A percentile compares a stretch with the other conserved stretches of the same genome.
Conservation (phyloP, 2,329 filamentous ascomycete species). For the Talaromyces amestolkiae region DNA sequence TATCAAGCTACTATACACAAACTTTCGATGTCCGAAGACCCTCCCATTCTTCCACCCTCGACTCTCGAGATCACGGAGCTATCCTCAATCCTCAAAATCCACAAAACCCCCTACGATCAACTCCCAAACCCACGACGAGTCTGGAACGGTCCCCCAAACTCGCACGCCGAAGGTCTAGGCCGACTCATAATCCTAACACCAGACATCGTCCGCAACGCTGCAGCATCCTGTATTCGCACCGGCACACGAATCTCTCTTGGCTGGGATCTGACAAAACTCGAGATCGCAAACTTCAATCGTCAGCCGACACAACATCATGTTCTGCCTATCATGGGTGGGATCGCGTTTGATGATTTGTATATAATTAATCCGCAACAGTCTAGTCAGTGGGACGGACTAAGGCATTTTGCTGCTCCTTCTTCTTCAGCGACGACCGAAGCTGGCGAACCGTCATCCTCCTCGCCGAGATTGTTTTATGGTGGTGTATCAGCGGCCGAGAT, state of each 20-base stretch:
- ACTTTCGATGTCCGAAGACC: background rate
- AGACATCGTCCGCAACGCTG: slow-evolving; percentile 50
- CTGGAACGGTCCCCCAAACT: slow-evolving; percentile 48
- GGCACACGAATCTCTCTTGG: slow-evolving; percentile 53
- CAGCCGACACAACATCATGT: slow-evolving; percentile 53
- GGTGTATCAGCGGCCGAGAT: slow-evolving; percentile 50
- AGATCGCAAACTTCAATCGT: slow-evolving; percentile 55
- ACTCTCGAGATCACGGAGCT: background rate
- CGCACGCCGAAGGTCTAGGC: slow-evolving; percentile 53
- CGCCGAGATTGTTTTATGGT: slow-evolving; percentile 48
- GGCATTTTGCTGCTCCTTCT: slow-evolving; percentile 48
- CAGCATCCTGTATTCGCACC: slow-evolving; percentile 51
- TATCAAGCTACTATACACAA: background rate
- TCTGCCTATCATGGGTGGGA: slow-evolving; percentile 47
- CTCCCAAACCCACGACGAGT: slow-evolving; percentile 51
- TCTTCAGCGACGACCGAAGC: slow-evolving; percentile 23
- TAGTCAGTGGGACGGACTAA: slow-evolving; percentile 53
- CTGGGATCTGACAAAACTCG: slow-evolving; percentile 57
- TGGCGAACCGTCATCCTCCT: background rate
- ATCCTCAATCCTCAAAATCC: background rate
- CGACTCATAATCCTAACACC: slow-evolving; percentile 53
- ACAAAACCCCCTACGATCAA: slow-evolving; percentile 41
- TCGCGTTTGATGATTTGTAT: slow-evolving; percentile 52
- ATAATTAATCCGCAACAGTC: slow-evolving; percentile 53
- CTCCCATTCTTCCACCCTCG: background rate